Evolutionary conservation across 495 filamentous ascomycete species (phyloP).

Genomic region (Bacidia gigantensis): DNA sequence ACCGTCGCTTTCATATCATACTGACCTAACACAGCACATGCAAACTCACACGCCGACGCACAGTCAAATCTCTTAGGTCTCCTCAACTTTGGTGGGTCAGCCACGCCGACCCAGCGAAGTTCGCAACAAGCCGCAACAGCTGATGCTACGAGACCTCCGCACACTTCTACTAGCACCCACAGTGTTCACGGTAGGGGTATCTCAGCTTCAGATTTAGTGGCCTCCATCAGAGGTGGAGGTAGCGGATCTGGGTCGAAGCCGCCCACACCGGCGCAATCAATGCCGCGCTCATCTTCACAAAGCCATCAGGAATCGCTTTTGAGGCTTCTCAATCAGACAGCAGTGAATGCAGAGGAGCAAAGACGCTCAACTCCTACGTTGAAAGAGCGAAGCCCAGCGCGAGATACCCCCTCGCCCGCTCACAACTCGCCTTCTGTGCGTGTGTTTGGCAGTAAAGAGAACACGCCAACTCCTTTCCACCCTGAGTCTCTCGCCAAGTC

Average conservation of each 20-base stretch:
- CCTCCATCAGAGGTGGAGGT: constrained; percentile 39
- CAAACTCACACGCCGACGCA: constrained; percentile 34
- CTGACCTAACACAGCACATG: not conserved
- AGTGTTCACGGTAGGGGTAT: constrained; percentile 38
- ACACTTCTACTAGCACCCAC: constrained; percentile 25
- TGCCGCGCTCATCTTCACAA: constrained; percentile 20
- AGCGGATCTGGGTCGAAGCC: constrained; percentile 19
- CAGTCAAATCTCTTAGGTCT: constrained; percentile 68
- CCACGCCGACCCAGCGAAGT: constrained; percentile 22
- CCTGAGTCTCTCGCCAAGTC: constrained; percentile 16
- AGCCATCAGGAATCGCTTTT: constrained; percentile 55
- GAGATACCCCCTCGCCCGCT: constrained; percentile 3
- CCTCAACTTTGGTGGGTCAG: constrained; percentile 61
- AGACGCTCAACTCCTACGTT: not conserved
- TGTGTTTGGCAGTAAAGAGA: constrained; percentile 26
- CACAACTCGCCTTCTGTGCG: constrained; percentile 24
- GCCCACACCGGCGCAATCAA: constrained; percentile 22
- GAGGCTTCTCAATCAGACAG: constrained; percentile 46
- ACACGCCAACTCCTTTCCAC: constrained; percentile 20
- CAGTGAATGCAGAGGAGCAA: constrained; percentile 22
- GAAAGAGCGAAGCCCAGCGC: constrained; percentile 1
- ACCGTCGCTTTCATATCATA: not conserved
- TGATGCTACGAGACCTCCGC: constrained; percentile 28
- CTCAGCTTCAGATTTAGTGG: constrained; percentile 50
- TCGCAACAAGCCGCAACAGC: constrained; percentile 24